Conservation (phyloP, 169 alveolate genomes). For the Plasmodium cynomolgi region DNA sequence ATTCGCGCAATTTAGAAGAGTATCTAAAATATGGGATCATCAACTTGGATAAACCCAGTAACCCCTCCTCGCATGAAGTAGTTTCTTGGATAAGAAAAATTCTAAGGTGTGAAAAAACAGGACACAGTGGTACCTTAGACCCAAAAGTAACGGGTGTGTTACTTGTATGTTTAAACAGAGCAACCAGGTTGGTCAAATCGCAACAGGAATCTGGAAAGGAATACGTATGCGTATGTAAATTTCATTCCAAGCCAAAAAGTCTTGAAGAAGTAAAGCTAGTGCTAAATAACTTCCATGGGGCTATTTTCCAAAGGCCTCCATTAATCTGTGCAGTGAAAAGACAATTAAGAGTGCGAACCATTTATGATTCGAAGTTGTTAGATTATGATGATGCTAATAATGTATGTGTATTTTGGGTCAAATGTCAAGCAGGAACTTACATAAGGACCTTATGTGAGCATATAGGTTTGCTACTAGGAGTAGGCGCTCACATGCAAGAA, state of each 20-base stretch:
- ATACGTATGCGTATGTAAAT: slow-evolving; percentile 97
- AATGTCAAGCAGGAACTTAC: slow-evolving; percentile 99
- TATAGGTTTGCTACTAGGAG: slow-evolving; percentile 97
- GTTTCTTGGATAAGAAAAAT: slow-evolving; percentile 99
- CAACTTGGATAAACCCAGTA: slow-evolving; percentile 99
- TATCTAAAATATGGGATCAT: slow-evolving; percentile 97
- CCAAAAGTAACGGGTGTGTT: slow-evolving; percentile 99
- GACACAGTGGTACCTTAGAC: slow-evolving; percentile 99
- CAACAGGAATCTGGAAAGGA: slow-evolving; percentile 99
- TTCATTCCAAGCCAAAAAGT: slow-evolving; percentile 91
- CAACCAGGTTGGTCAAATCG: slow-evolving; percentile 99
- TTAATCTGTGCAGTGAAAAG: slow-evolving; percentile 99
- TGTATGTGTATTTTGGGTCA: slow-evolving; percentile 98
- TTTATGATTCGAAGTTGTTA: slow-evolving; percentile 96
- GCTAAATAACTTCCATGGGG: slow-evolving; percentile 96
- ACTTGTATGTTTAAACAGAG: slow-evolving; percentile 98
- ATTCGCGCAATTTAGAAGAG: slow-evolving; percentile 94
- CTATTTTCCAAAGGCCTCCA: slow-evolving; percentile 99
- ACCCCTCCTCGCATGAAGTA: slow-evolving; percentile 99
- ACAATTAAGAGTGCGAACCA: slow-evolving; percentile 98
- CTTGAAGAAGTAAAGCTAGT: slow-evolving; percentile 86
- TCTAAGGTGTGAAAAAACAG: slow-evolving; percentile 99
- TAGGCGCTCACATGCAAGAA: slow-evolving; percentile 99
- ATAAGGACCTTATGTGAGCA: slow-evolving; percentile 99
- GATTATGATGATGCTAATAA: slow-evolving; percentile 97